Conservation (phyloP, 2,329 filamentous ascomycete genomes). For the Ophiostoma sp. region DNA sequence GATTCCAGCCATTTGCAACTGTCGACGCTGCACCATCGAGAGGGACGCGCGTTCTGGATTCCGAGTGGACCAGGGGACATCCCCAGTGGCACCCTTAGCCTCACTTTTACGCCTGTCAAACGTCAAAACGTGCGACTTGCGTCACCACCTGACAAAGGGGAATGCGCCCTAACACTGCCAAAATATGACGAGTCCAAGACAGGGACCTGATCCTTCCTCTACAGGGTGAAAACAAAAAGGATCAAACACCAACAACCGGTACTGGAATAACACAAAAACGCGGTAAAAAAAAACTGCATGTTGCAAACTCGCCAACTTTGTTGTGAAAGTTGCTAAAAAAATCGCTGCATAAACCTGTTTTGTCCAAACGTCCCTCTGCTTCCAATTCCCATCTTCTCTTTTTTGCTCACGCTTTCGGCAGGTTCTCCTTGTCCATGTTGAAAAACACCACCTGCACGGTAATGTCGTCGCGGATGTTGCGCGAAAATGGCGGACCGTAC, state of each 20-base stretch:
- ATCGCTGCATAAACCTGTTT: neutral
- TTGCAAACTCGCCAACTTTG: neutral
- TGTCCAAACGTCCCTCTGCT: neutral
- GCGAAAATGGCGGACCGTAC: slow-evolving; percentile 84
- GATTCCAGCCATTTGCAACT: neutral
- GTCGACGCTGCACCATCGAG: neutral
- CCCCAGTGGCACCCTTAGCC: neutral
- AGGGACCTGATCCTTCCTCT: neutral
- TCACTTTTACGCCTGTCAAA: neutral
- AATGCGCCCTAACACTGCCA: neutral
- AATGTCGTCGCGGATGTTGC: slow-evolving; percentile 65
- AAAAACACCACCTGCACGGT: slow-evolving; percentile 13
- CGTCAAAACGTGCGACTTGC: slow-evolving; percentile 3
- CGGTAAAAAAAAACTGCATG: neutral
- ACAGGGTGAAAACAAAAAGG: neutral
- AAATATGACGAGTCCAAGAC: neutral
- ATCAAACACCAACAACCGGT: neutral
- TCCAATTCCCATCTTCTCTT: neutral
- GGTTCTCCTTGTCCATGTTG: neutral
- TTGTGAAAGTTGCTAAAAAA: neutral
- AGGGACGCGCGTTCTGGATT: slow-evolving; percentile 2
- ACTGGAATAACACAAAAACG: neutral
- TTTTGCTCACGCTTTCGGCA: neutral
- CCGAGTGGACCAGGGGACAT: neutral
- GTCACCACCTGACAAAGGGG: neutral